Conservation (phyloP, 148 eudicot species). For the Limonium bicolor region DNA sequence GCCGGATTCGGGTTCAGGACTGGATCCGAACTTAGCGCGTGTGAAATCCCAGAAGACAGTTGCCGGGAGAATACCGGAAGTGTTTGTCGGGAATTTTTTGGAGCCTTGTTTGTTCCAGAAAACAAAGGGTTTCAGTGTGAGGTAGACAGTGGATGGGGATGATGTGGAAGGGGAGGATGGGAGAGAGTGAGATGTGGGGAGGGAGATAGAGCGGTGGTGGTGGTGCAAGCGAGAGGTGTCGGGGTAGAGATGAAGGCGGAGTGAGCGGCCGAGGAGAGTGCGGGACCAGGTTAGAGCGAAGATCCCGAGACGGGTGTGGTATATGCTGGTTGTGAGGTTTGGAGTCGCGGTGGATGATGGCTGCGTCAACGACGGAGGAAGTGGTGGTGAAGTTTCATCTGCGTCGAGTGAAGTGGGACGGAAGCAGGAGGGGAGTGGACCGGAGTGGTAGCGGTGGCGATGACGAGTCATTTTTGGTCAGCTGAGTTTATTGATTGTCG, state of each 20-base stretch:
- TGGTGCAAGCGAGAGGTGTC: too few relatives aligned
- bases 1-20: slow-evolving; percentile 51
- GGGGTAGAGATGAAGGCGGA: slow-evolving; percentile 28
- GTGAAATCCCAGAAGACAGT: slow-evolving; percentile 45
- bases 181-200: slow-evolving; percentile 9
- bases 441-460: slow-evolving; percentile 14
- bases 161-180: slow-evolving; percentile 3
- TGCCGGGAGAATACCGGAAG: neutral
- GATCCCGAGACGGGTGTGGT: slow-evolving; percentile 41
- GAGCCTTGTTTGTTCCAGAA: slow-evolving; percentile 43
- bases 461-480: too few relatives aligned
- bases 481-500: too few relatives aligned
- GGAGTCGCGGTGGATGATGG: slow-evolving; percentile 17
- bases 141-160: slow-evolving; percentile 22
- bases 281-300: slow-evolving; percentile 61
- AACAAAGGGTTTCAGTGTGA: slow-evolving; percentile 33
- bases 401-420: slow-evolving; percentile 19
- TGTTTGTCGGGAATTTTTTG: slow-evolving; percentile 13
- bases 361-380: slow-evolving; percentile 4
- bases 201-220: too few relatives aligned
- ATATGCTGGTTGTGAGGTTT: slow-evolving; percentile 46
- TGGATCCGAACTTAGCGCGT: slow-evolving; percentile 38
- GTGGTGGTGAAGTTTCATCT: too few relatives aligned
- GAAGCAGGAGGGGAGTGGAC: slow-evolving; percentile 33
- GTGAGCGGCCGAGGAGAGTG: slow-evolving; percentile 24